Conservation (phyloP, 2,329 filamentous ascomycete genomes). For the Zymoseptoria brevis region DNA sequence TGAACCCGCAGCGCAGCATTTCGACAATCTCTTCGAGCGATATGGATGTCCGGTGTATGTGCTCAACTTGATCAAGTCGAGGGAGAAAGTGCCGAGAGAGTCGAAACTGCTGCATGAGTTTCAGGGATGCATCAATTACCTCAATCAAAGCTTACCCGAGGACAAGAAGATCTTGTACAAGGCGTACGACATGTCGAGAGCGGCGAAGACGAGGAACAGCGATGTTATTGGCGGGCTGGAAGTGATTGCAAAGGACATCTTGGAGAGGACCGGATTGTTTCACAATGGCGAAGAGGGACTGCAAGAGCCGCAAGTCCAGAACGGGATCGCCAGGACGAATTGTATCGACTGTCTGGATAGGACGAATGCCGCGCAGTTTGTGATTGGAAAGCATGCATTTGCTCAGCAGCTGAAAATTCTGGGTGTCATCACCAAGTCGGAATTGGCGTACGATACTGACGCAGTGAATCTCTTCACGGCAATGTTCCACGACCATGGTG, state of each 20-base stretch:
- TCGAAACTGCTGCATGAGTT: conserved; percentile 85
- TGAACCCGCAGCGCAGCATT: conserved; percentile 83
- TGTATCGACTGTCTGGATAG: conserved; percentile 97
- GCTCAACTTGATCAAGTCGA: conserved; percentile 76
- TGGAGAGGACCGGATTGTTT: conserved; percentile 85
- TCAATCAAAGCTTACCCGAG: conserved; percentile 84
- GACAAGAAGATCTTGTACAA: conserved; percentile 86
- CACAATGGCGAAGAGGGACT: conserved; percentile 74
- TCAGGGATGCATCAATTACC: conserved; percentile 76
- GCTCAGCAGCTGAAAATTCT: conserved; percentile 88
- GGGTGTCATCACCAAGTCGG: conserved; percentile 71
- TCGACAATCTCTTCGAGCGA: conserved; percentile 85
- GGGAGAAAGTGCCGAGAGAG: conserved; percentile 82
- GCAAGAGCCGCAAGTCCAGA: conserved; percentile 64
- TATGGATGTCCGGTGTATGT: conserved; percentile 91
- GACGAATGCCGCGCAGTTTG: conserved; percentile 95
- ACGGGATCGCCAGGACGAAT: conserved; percentile 88
- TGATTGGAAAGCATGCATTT: conserved; percentile 89
- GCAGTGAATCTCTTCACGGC: conserved; percentile 93
- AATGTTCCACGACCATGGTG: conserved; percentile 94
- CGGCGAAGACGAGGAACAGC: conserved; percentile 80
- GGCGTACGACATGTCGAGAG: conserved; percentile 96
- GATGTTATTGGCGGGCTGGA: conserved; percentile 93
- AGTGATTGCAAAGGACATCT: conserved; percentile 76
- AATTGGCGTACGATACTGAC: conserved; percentile 88